phyloP scores from a whole-genome alignment of 257 asterid genomes.

The Penstemon eatonii region DNA sequence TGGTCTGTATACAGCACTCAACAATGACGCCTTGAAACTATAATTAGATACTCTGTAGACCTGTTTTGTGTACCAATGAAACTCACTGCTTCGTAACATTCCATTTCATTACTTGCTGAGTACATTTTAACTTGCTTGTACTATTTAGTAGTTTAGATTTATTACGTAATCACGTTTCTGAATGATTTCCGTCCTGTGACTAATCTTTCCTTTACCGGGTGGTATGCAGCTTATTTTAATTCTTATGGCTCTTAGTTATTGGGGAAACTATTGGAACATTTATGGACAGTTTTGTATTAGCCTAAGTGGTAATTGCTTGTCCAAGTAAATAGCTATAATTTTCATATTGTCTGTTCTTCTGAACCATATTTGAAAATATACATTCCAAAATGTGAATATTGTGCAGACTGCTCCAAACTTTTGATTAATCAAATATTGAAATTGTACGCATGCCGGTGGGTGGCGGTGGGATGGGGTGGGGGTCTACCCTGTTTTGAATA shows the following conservation, averaged over 20 bases:
- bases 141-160: not conserved
- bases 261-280: not conserved
- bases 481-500: too few relatives aligned
- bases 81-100: not conserved
- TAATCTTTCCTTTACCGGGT: not conserved
- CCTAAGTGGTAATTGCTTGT: not conserved
- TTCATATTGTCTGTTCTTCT: not conserved
- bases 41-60: too few relatives aligned
- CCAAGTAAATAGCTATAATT: not conserved
- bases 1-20: conserved; percentile 2
- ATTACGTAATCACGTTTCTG: not conserved
- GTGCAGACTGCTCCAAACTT: not conserved
- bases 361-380: not conserved
- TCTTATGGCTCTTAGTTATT: not conserved
- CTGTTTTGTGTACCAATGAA: too few relatives aligned
- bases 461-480: too few relatives aligned
- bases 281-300: conserved; percentile 3
- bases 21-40: too few relatives aligned
- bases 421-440: not conserved
- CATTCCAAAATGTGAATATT: not conserved
- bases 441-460: not conserved
- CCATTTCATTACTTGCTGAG: not conserved
- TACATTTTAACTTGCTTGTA: not conserved
- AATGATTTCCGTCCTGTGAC: not conserved
- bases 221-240: not conserved